Conservation (phyloP, 2,329 filamentous ascomycete species). For the Fusarium sp. region DNA sequence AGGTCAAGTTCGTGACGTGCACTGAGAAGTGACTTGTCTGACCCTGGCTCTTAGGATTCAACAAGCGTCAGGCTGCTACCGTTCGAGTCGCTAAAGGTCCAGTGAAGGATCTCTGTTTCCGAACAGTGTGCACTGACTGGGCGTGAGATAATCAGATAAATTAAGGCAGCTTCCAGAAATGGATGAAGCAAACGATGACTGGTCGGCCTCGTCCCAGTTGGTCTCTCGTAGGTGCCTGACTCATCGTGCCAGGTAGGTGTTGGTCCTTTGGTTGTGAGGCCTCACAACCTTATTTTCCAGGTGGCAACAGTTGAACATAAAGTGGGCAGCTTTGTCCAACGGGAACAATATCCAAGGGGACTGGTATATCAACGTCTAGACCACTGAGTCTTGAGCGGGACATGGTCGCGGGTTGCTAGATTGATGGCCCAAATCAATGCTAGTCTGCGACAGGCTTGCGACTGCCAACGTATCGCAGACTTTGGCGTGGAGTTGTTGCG, state of each 20-base stretch:
- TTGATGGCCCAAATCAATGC: background rate
- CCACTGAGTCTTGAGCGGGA: background rate
- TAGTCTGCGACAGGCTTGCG: background rate
- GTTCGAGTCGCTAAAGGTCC: conserved; percentile 15
- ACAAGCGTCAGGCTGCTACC: conserved; percentile 28
- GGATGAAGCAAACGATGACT: conserved; percentile 19
- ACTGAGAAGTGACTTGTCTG: conserved; percentile 23
- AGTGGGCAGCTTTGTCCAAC: conserved; percentile 25
- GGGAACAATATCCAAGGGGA: background rate
- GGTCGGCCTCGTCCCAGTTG: background rate
- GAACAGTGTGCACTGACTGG: conserved; percentile 22
- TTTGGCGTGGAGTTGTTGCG: conserved; percentile 8
- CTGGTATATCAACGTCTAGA: background rate
- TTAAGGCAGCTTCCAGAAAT: conserved; percentile 4
- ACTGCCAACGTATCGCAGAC: background rate
- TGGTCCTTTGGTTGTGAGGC: conserved; percentile 17
- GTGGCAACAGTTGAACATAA: conserved; percentile 1
- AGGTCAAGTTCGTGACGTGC: conserved; percentile 35
- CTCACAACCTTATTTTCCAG: conserved; percentile 16
- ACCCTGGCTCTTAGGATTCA: conserved; percentile 10
- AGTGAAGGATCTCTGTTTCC: conserved; percentile 16
- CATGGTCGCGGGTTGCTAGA: background rate
- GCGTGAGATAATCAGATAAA: background rate
- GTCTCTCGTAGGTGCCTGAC: conserved; percentile 23
- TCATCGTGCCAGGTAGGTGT: conserved; percentile 18